phyloP scores from a whole-genome alignment of 2,329 filamentous ascomycete species.

The Penicillium sp. region DNA sequence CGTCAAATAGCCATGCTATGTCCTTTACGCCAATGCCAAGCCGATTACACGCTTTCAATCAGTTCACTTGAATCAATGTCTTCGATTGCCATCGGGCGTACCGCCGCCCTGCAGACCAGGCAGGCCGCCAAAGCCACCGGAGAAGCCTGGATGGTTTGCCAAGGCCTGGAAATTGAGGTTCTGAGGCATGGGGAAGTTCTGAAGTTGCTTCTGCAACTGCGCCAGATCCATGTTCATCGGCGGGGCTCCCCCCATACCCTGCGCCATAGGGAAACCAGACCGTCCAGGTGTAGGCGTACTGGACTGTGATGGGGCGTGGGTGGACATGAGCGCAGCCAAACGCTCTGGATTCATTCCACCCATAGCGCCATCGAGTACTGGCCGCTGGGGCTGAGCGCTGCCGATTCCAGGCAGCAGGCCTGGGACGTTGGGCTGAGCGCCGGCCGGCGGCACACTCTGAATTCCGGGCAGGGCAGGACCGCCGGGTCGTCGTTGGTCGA shows the following conservation, averaged over 20 bases:
- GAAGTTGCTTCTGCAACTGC: slow-evolving; percentile 40
- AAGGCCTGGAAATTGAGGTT: slow-evolving; percentile 40
- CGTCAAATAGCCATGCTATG: slow-evolving; percentile 16
- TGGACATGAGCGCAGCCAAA: slow-evolving; percentile 44
- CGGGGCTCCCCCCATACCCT: slow-evolving; percentile 49
- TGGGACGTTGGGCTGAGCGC: slow-evolving; percentile 43
- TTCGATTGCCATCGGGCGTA: slow-evolving; percentile 52
- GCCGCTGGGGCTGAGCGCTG: slow-evolving; percentile 39
- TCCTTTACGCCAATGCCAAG: slow-evolving; percentile 22
- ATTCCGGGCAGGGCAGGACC: slow-evolving; percentile 50
- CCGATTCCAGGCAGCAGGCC: slow-evolving; percentile 49
- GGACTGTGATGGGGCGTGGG: slow-evolving; percentile 41
- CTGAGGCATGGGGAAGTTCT: slow-evolving; percentile 35
- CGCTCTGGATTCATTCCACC: slow-evolving; percentile 49
- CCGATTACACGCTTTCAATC: slow-evolving; percentile 7
- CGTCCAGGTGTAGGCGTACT: slow-evolving; percentile 33
- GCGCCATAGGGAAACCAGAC: slow-evolving; percentile 40
- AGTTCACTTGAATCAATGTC: slow-evolving; percentile 37
- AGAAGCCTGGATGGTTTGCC: slow-evolving; percentile 34
- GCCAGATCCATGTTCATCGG: slow-evolving; percentile 39
- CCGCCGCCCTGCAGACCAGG: slow-evolving; percentile 37
- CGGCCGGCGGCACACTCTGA: slow-evolving; percentile 52
- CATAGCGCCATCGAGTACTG: slow-evolving; percentile 35
- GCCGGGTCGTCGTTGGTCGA: slow-evolving; percentile 81
- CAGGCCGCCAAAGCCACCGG: slow-evolving; percentile 31